Evolutionary conservation across 352 stramenopile species (phyloP).

Genomic region (Bremia lactucae): DNA sequence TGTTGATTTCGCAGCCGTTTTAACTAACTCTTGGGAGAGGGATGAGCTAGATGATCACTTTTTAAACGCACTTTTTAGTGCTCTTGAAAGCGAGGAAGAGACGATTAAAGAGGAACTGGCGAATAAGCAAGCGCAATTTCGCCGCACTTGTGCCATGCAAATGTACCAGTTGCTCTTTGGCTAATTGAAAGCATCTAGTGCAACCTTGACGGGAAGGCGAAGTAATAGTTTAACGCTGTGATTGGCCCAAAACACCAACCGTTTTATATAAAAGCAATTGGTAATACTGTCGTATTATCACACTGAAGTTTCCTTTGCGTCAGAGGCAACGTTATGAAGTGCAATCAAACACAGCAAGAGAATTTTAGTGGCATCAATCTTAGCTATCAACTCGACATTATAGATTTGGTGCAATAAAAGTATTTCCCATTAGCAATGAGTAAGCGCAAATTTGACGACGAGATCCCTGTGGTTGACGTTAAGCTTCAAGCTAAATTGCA

Average conservation of each 20-base stretch:
- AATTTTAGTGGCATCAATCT: no score
- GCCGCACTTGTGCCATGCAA: slow-evolving; percentile 11
- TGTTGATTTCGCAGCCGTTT: slow-evolving; percentile 25
- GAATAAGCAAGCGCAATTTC: slow-evolving; percentile 32
- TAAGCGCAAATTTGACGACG: slow-evolving; percentile 23
- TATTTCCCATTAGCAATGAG: slow-evolving; percentile 21
- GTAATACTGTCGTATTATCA: no score
- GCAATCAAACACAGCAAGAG: no score
- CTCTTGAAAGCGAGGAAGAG: slow-evolving; percentile 27
- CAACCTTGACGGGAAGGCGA: no score
- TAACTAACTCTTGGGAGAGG: slow-evolving; percentile 37
- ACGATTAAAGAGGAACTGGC: slow-evolving; percentile 24
- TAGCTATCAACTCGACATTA: no score
- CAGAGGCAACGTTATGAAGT: no score
- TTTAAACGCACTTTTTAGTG: slow-evolving; percentile 23
- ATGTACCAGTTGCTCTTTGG: slow-evolving; percentile 18
- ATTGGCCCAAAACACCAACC: no score
- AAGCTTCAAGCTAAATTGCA: slow-evolving; percentile 33
- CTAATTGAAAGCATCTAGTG: slow-evolving; percentile 2
- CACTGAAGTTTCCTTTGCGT: no score
- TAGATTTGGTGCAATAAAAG: background rate
- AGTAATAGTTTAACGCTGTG: background rate
- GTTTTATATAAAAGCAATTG: no score
- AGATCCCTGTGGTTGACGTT: slow-evolving; percentile 12
- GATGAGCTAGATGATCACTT: slow-evolving; percentile 11